A percentile compares a stretch with the other conserved stretches of the same genome.
Conservation (phyloP, 2,329 filamentous ascomycete species). For the Calonectria honghensis region DNA sequence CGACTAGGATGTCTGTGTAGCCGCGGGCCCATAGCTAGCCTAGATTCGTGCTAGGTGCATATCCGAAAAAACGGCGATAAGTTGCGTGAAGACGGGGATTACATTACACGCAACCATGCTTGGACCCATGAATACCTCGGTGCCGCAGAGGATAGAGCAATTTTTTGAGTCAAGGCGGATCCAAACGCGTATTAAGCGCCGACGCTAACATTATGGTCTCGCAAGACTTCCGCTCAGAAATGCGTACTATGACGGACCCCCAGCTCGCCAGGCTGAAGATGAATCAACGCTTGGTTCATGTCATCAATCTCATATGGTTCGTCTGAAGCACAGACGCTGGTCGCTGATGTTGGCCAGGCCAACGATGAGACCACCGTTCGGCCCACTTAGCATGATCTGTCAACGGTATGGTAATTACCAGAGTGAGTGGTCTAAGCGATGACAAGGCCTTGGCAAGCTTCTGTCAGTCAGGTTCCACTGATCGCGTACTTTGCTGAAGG, state of each 20-base stretch:
- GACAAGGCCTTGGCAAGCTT: background rate
- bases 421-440: background rate
- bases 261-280: background rate
- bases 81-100: background rate
- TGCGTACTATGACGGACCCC: background rate
- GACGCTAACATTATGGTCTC: background rate
- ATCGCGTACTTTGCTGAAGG: background rate
- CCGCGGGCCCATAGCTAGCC: constrained; percentile 1
- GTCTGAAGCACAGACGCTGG: background rate
- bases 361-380: constrained; percentile 14
- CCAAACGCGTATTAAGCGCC: background rate
- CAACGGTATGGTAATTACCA: background rate
- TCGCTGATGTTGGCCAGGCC: background rate
- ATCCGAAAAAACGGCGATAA: background rate
- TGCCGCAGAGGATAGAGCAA: too few species aligned
- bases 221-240: background rate
- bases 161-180: background rate
- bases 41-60: background rate
- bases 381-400: background rate
- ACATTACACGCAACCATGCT: constrained; percentile 3
- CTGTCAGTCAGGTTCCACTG: background rate
- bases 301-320: background rate
- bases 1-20: background rate
- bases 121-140: background rate
- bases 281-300: background rate